Evolutionary conservation across 2,329 filamentous ascomycete genomes (phyloP).

Genomic region (Xylariomycetidae sp.): DNA sequence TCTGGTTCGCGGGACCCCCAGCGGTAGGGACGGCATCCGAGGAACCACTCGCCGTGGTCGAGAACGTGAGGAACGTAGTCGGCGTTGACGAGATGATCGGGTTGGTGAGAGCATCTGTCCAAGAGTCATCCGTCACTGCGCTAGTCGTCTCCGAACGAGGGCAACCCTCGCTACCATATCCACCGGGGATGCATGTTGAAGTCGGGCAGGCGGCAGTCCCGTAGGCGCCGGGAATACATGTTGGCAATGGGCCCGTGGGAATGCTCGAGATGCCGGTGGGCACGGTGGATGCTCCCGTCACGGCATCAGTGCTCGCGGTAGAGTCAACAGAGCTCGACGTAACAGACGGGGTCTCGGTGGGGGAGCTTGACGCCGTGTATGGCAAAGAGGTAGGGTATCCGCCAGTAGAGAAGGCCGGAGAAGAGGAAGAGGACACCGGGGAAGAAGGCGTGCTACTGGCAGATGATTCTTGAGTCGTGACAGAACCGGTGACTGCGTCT

Average conservation of each 20-base stretch:
- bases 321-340: background rate
- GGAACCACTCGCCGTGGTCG: slow-evolving; percentile 2
- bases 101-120: slow-evolving; percentile 6
- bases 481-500: no score
- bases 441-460: no score
- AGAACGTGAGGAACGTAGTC: slow-evolving; percentile 10
- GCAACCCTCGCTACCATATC: slow-evolving; percentile 13
- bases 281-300: no score
- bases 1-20: no score
- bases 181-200: slow-evolving; percentile 10
- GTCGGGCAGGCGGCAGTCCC: background rate
- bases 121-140: slow-evolving; percentile 1
- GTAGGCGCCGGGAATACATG: background rate
- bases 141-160: slow-evolving; percentile 2
- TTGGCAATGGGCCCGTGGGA: background rate
- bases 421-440: no score
- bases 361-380: no score
- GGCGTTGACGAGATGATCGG: slow-evolving; percentile 3
- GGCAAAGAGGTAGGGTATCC: no score
- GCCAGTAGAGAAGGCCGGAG: no score
- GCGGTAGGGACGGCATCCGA: no score
- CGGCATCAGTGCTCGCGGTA: slow-evolving; percentile 1
- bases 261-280: background rate
- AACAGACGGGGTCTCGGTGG: no score
- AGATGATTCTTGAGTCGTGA: no score